Evolutionary conservation across 129 eudicot species (phyloP), one percentile per base, ranked within the genome.

Genomic region (Flaveria brownii): DNA sequence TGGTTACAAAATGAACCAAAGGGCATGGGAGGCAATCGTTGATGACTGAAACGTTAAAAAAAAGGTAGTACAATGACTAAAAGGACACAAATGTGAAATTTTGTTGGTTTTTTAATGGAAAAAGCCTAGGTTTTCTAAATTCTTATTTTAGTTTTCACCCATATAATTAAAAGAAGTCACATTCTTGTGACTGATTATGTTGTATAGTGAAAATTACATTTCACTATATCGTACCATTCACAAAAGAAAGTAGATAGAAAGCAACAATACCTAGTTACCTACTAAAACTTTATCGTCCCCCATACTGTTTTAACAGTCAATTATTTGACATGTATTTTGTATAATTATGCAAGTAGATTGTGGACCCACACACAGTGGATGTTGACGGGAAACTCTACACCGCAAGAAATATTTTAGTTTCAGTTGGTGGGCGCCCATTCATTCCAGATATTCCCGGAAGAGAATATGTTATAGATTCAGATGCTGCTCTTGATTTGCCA

Each of bases 401-500:
- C 42, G 96, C 99, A 59, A 95, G 80, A 76, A 83, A 95, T 82
- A 95, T 95, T 72, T 85, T 95, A 63, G 91, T 95, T 78, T 81
- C 99, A 59, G 99, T 95, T 49, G 99, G 99, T 23, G 99, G 97
- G 39, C 94, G 99, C 22, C 99, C 99, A 20, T 95, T 80, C 66
- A 86, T 95, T 82, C 99, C 99, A 13, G 99, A 95, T 55, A 91
- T 95, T 77, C 95, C 99, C 67, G 99, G 99, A 69, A 86, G 84
- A 42, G 97, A 95, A 70, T 74, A 91, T 71, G 97, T 86, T 22
- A 91, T 95, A 81, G 96, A 91, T 88, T 95, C 99, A 52, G 99
- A 95, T 78, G 94, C 86, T 7, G 97, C 99, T 64, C 97, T 95
- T 65, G 99, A 95, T 86, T 87, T 95, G 76, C 92, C 97, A 54